A percentile compares a stretch with the other conserved stretches of the same genome.
phyloP scores from a whole-genome alignment of 192 early-diverging fungal species.

The Podila minutissima region DNA sequence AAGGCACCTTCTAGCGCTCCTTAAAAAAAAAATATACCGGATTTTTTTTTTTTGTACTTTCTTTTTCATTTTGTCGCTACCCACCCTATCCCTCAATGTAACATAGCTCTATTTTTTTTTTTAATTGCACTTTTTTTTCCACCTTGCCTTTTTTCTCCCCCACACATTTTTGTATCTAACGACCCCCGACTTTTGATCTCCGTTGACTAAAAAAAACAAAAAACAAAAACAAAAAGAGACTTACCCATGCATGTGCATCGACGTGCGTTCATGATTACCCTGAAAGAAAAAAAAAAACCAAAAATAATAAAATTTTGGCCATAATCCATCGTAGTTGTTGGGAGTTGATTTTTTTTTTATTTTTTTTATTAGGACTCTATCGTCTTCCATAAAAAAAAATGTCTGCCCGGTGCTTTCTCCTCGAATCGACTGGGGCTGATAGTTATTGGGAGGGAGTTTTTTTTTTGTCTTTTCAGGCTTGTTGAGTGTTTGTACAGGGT shows the following conservation, averaged over 20 bases:
- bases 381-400: too few species aligned
- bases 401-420: too few species aligned
- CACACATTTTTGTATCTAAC: neutral
- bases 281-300: neutral
- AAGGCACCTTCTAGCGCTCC: slow-evolving; percentile 25
- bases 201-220: slow-evolving; percentile 2
- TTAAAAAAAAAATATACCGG: neutral
- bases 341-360: too few species aligned
- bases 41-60: neutral
- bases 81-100: neutral
- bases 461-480: too few species aligned
- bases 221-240: neutral
- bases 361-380: too few species aligned
- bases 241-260: neutral
- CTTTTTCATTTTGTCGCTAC: neutral
- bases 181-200: neutral
- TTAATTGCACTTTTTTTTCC: neutral
- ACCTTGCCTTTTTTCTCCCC: slow-evolving; percentile 1
- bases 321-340: too few species aligned
- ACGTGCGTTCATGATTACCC: too few species aligned
- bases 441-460: too few species aligned
- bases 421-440: too few species aligned
- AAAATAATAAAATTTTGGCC: neutral
- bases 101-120: neutral
- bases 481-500: too few species aligned